Conservation (phyloP, 192 early-diverging fungal species). For the Gonapodya prolifera region DNA sequence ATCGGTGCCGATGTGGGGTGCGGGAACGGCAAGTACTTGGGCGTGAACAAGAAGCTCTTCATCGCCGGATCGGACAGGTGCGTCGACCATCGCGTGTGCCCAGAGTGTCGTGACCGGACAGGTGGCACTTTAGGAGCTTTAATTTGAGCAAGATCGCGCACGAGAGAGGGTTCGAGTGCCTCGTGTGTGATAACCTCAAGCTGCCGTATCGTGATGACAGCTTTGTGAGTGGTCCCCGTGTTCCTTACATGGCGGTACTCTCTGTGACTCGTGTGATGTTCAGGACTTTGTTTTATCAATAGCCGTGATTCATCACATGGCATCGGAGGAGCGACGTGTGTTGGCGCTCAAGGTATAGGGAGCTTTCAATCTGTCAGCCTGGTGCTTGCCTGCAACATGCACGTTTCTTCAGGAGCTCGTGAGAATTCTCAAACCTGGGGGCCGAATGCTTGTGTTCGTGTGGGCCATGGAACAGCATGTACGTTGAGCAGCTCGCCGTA, state of each 20-base stretch:
- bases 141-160: slow-evolving; percentile 63
- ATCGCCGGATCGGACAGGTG: slow-evolving; percentile 79
- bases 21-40: slow-evolving; percentile 96
- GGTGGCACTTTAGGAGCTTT: slow-evolving; percentile 35
- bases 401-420: slow-evolving; percentile 44
- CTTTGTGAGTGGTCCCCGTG: slow-evolving; percentile 45
- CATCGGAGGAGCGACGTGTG: slow-evolving; percentile 56
- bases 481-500: neutral
- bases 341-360: slow-evolving; percentile 43
- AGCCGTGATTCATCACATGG: slow-evolving; percentile 91
- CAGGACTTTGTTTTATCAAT: slow-evolving; percentile 93
- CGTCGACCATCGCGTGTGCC: neutral
- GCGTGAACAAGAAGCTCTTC: slow-evolving; percentile 67
- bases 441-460: slow-evolving; percentile 72
- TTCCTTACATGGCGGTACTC: neutral
- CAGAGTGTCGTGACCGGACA: neutral
- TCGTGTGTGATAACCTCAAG: slow-evolving; percentile 66
- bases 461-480: slow-evolving; percentile 91
- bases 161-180: slow-evolving; percentile 61
- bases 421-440: slow-evolving; percentile 56
- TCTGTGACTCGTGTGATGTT: neutral
- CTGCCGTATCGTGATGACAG: slow-evolving; percentile 55
- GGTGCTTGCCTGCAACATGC: too few species aligned
- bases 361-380: neutral
- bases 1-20: slow-evolving; percentile 91